Percentiles rank a stretch among this genome's conserved stretches.
Conservation (phyloP, 2,329 filamentous ascomycete genomes). For the Aspergillus sp. region DNA sequence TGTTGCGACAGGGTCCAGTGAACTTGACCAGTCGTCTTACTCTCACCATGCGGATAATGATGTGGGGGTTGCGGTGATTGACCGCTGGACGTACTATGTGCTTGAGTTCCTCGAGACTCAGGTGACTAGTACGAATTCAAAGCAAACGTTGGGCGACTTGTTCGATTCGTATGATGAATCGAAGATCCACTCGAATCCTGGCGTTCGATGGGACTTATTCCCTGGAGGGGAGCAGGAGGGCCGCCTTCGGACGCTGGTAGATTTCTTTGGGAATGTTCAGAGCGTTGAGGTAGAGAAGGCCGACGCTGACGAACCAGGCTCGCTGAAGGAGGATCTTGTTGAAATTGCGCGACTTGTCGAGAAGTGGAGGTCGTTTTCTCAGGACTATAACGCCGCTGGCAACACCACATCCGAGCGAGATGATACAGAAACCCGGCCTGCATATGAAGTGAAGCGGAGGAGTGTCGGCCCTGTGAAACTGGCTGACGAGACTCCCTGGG, state of each 20-base stretch:
- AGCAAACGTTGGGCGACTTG: conserved; percentile 86
- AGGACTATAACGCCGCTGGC: conserved; percentile 30
- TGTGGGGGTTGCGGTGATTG: conserved; percentile 95
- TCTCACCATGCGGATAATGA: conserved; percentile 98
- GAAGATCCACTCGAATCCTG: conserved; percentile 91
- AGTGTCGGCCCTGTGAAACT: conserved; percentile 57
- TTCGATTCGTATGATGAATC: conserved; percentile 95
- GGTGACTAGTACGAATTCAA: conserved; percentile 79
- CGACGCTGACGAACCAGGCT: conserved; percentile 52
- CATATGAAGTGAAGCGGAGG: conserved; percentile 34
- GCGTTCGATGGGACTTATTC: conserved; percentile 94
- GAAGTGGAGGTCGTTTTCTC: conserved; percentile 45
- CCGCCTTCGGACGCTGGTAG: conserved; percentile 78
- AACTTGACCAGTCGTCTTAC: conserved; percentile 94
- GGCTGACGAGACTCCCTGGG: conserved; percentile 66
- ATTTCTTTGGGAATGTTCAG: conserved; percentile 98
- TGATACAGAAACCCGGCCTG: conserved; percentile 9
- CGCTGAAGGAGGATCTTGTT: conserved; percentile 68
- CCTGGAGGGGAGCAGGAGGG: conserved; percentile 76
- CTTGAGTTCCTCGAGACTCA: conserved; percentile 93
- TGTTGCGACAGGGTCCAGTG: conserved; percentile 93
- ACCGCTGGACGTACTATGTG: conserved; percentile 98
- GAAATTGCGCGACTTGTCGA: conserved; percentile 66
- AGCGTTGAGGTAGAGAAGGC: conserved; percentile 83
- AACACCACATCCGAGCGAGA: conserved; percentile 21